Evolutionary conservation across 129 eudicot species (phyloP).

Genomic region (Tagetes erecta): DNA sequence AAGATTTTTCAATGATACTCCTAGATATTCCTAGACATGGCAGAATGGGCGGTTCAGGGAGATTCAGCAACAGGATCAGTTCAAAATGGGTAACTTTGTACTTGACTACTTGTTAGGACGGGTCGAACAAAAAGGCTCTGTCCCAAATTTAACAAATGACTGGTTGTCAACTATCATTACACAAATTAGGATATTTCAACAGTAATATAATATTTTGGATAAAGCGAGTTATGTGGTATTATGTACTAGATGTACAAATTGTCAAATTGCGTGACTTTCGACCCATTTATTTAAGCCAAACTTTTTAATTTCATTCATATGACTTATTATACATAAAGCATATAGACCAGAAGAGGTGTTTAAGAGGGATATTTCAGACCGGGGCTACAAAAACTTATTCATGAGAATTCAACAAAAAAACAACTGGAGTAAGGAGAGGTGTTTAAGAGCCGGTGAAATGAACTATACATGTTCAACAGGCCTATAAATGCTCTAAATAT

Average conservation of each 20-base stretch:
- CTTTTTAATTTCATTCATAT: neutral
- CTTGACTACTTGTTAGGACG: neutral
- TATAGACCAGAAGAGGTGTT: too few species aligned
- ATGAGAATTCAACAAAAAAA: neutral
- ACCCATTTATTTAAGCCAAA: neutral
- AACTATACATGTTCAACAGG: neutral
- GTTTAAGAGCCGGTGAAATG: neutral
- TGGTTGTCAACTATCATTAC: neutral
- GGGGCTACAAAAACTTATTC: neutral
- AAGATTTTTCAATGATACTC: neutral
- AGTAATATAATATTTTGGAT: neutral
- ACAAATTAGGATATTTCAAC: neutral
- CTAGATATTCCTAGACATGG: conserved; percentile 4
- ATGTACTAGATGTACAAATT: neutral
- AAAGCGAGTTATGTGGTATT: neutral
- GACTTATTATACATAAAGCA: neutral
- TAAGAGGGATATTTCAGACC: neutral
- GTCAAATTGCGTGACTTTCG: neutral
- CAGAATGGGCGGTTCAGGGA: neutral
- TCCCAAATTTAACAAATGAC: neutral
- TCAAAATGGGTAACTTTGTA: neutral
- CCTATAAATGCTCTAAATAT: too few species aligned
- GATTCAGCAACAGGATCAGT: neutral
- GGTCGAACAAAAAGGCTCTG: neutral
- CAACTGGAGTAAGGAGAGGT: neutral